Base-by-base conservation (phyloP, 495 filamentous ascomycete genomes). In the Hypoxylon fuscum region DNA sequence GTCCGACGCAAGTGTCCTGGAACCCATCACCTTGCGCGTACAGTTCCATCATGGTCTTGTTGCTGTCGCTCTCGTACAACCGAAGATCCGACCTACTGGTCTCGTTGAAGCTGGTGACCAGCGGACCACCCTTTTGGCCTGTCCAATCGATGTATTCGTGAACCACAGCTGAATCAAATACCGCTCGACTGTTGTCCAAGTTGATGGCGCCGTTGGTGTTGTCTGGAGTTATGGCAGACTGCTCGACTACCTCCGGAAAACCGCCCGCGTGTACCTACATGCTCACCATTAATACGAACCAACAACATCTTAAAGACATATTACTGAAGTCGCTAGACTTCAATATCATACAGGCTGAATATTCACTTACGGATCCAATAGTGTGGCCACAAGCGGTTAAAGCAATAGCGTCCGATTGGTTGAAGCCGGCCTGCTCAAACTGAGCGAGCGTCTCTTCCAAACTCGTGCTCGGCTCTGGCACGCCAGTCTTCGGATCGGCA, bases 341-440 rank as follows among this genome's bases (percentile, higher is more conserved):
- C 18, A 9, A 25, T 12, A 41, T 17, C 14, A 31, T 11, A 1
- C 29, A 17, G 14, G 23, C 14, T 9, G n/a, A n/a, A n/a, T n/a
- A n/a, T 32, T 29, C 8, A 58, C 66, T 72, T 20, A 62, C 71
- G 12, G 77, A 79, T 43, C 82, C 81, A 27, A 84, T 62, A 4
- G 82, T 76, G 54, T 84, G 82, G 2, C 82, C 82, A 62, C 81
- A 83, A 10, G 81, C 81, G 5, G 74, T 77, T 55, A 83, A 72
- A 12, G 60, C 70, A 35, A 85, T 82, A 59, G 80, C 79, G 44
- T 83, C 77, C 5, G 70, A 70, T 4, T 51, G 64, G 45, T 76
- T 73, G 58, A 79, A 80, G 1, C 82, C 80, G 15, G 78, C 65
- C 48, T 76, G 67, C 6, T 52, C 20, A 38, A 82, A 82, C 43